Evolutionary conservation across 805 yeast genomes (phyloP).

Genomic region (Komagataella kurtzmanii): DNA sequence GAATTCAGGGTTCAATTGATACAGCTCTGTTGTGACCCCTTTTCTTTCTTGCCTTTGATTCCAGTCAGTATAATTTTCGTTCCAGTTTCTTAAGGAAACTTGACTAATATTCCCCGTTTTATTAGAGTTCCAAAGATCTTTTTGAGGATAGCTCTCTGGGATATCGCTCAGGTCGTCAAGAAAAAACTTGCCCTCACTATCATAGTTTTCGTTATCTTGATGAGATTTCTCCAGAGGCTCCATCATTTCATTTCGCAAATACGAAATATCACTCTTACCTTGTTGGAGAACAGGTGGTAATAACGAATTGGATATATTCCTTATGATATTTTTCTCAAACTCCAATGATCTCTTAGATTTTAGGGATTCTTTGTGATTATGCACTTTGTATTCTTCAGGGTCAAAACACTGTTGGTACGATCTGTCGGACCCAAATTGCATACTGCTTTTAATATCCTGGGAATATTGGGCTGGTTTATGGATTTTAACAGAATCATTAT

Average conservation of each 20-base stretch:
- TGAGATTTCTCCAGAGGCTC: background rate
- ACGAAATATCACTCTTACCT: slow-evolving; percentile 4
- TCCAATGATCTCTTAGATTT: background rate
- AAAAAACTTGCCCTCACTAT: background rate
- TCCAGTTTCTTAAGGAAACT: background rate
- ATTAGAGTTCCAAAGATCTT: background rate
- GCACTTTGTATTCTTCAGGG: background rate
- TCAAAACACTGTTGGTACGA: background rate
- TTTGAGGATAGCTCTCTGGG: background rate
- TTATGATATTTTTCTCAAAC: slow-evolving; percentile 1
- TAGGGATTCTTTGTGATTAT: background rate
- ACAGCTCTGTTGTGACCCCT: background rate
- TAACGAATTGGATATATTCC: slow-evolving; percentile 2
- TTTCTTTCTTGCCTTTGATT: background rate
- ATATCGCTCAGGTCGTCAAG: background rate
- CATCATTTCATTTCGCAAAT: background rate
- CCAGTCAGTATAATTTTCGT: background rate
- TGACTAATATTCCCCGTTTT: background rate
- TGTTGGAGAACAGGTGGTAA: slow-evolving; percentile 5
- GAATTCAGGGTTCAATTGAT: background rate
- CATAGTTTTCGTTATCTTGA: background rate
- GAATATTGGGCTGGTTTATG: background rate
- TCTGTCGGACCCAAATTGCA: background rate
- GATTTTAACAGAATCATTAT: background rate
- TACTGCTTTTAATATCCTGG: background rate